Base-by-base conservation (phyloP, 2,329 filamentous ascomycete species). In the Neoscytalidium dimidiatum region DNA sequence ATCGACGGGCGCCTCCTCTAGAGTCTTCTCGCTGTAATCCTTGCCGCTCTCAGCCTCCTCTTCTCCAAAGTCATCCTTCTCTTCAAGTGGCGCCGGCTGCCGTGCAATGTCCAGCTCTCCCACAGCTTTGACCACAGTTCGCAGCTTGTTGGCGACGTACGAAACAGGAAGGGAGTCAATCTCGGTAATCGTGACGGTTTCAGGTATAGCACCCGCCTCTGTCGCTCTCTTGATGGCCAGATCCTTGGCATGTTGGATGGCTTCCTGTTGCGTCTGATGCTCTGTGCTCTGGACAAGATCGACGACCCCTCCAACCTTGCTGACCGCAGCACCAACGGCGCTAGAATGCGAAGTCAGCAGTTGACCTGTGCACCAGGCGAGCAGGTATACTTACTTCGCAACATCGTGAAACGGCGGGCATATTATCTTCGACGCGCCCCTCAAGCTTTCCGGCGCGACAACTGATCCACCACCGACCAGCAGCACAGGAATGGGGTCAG, bases 381-480 rank as follows among this genome's bases (percentile, higher is more conserved):
- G n/a, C 48, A 17, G 14, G 14, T 35, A 21, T 35, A 57, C 62
- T 41, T n/a, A 58, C 62, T 64, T 64, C 11, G 62, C 62, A 19
- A 64, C 62, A 26, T 64, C 62, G 21, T 64, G 62, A 19, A 48
- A 64, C 9, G 62, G 62, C 3, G 62, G 62, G 29, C 62, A 64
- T 21, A 64, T 87, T 2, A 89, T 85, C 43, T 85, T 78, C 1
- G 86, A 85, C 8, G 86, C 86, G 1, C 86, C 86, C 33, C 77
- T 76, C 0, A 89, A 76, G n/a, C 80, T 73, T 38, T 84, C 78
- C 0, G 86, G 86, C 0, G 84, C 83, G 48, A 89, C 81, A 9
- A 89, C 78, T 1, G 86, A 85, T 4, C 88, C 88, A 0, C 88
- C 88, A 7, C 88, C 88, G 0, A 90, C 88, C 0, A 90, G 82